Conservation (phyloP, 208 protist species). For the Spongospora subterranea region DNA sequence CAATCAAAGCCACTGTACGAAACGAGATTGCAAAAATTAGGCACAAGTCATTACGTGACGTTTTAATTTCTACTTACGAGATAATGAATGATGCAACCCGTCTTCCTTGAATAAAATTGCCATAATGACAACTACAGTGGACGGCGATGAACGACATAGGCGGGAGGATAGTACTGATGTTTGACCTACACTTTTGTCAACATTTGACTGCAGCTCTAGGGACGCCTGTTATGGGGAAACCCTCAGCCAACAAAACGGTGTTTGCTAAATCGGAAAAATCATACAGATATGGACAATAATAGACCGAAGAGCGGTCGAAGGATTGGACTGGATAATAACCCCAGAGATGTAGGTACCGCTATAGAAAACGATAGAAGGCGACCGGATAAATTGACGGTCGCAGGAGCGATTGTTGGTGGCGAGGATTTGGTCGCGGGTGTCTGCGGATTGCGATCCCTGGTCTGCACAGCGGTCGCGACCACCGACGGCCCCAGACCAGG, state of each 20-base stretch:
- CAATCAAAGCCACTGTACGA: not conserved
- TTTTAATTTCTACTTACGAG: not conserved
- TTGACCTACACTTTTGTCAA: not conserved
- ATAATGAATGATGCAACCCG: not conserved
- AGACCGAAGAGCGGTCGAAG: conserved; percentile 3
- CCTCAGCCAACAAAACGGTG: not conserved
- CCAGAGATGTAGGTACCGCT: not conserved
- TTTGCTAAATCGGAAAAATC: not conserved
- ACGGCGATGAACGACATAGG: not conserved
- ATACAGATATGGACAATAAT: not conserved
- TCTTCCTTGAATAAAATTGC: not conserved
- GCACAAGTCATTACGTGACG: not conserved
- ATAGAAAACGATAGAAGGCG: not conserved
- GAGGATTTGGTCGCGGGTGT: too few relatives aligned
- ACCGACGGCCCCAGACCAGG: too few relatives aligned
- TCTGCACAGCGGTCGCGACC: too few relatives aligned
- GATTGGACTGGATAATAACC: not conserved
- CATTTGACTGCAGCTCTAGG: not conserved
- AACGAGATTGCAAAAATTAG: not conserved
- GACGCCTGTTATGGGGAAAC: not conserved
- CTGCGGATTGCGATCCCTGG: too few relatives aligned
- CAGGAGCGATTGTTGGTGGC: too few relatives aligned
- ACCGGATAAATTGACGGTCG: too few relatives aligned
- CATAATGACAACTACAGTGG: not conserved
- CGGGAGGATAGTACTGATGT: not conserved